Evolutionary conservation across 805 yeast species (phyloP), one percentile per base, ranked within the genome.

Genomic region (Candida tammaniensis): DNA sequence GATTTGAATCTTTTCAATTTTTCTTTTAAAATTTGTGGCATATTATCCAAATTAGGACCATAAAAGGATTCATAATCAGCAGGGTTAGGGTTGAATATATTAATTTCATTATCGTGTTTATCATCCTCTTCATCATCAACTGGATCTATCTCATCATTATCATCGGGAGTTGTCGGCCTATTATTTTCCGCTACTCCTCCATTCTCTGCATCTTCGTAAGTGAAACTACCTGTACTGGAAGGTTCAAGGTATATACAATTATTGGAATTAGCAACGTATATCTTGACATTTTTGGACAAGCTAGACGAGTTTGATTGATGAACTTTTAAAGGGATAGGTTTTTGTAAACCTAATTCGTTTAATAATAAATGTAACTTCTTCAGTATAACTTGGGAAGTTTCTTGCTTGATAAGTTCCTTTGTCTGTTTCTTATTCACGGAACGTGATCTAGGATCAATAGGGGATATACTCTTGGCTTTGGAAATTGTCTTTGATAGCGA

Each of bases 151-250:
- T 8, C 13, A 5, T 19, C 30, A 20, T 13, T n/a, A 13, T 16
- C 27, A 12, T 21, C 35, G 9, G 13, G 7, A 10, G 17, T 8
- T 12, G 13, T 16, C n/a, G 26, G n/a, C 12, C n/a, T 13, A 24
- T 12, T 12, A 9, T 17, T 7, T 11, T 15, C 28, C 16, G 33
- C 31, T 8, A 21, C 35, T 3, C 31, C 64, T 4, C 70, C 72
- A 35, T 61, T 60, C 39, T 67, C 73, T 5, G 53, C 66, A 39
- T 67, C 73, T 38, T 64, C 72, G 40, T 65, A 64, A 11, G 68
- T 64, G 43, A 57, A 61, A 31, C 65, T 57, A 10, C 68, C 61
- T 3, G 68, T 54, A 14, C 55, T 48, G 2, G 72, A 59, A 2
- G 71, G 67, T 2, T 68, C 57, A 27, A 67, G 47, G 42, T 55